Percentiles rank a stretch among this genome's conserved stretches.
These are phyloP conservation scores for Penicillium sp. DNA, from an alignment of 2,329 filamentous ascomycete species.

Conservation along the genomic window DNA sequence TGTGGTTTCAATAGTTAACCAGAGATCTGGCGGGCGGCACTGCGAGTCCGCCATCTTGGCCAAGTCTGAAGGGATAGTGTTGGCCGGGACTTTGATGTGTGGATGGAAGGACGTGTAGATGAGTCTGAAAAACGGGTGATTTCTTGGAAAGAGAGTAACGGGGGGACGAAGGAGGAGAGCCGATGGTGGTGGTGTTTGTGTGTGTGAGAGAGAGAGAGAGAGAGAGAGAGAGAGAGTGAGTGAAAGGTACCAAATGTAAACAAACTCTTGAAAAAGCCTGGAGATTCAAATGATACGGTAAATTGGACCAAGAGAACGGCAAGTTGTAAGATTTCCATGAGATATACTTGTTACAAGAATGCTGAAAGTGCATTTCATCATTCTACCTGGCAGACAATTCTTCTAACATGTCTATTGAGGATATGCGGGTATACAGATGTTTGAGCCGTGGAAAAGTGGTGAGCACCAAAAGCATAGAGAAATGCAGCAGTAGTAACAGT, in stretches of 20 bases:
- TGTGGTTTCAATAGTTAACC: not conserved
- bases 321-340: not conserved
- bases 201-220: no score
- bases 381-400: not conserved
- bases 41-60: not conserved
- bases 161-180: not conserved
- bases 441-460: not conserved
- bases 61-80: not conserved
- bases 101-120: not conserved
- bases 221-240: no score
- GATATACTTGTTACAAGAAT: not conserved
- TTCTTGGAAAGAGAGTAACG: not conserved
- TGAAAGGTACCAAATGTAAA: not conserved
- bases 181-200: not conserved
- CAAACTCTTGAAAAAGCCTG: not conserved
- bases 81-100: not conserved
- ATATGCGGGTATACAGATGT: not conserved
- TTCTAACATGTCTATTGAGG: not conserved
- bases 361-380: not conserved
- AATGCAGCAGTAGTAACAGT: not conserved
- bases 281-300: not conserved
- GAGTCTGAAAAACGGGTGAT: no score
- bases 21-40: not conserved
- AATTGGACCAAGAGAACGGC: not conserved
- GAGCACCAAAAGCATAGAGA: not conserved